phyloP scores from a whole-genome alignment of 352 stramenopile genomes.

The Phytophthora podocarpi region DNA sequence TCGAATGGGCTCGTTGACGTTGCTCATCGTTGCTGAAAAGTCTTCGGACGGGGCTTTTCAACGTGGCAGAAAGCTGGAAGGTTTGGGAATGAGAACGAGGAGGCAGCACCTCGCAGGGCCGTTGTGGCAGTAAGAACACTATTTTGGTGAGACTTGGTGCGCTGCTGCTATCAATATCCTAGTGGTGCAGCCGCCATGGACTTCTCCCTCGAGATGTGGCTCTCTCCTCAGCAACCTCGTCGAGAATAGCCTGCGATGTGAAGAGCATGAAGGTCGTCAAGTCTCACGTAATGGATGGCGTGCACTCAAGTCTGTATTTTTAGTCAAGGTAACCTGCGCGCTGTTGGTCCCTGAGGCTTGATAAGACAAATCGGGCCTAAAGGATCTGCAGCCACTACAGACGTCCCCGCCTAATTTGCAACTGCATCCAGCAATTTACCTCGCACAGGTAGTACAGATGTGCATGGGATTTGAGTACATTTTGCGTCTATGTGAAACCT shows the following conservation, averaged over 20 bases:
- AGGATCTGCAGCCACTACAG: background rate
- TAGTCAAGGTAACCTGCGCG: too few relatives aligned
- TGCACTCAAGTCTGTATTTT: conserved; percentile 5
- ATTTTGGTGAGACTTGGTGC: conserved; percentile 25
- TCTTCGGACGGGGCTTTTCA: conserved; percentile 3
- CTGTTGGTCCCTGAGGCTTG: too few relatives aligned
- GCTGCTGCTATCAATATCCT: conserved; percentile 27
- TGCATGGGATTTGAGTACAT: too few relatives aligned
- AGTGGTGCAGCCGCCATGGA: conserved; percentile 16
- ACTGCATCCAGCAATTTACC: too few relatives aligned
- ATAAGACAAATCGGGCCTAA: background rate
- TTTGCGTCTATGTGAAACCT: too few relatives aligned
- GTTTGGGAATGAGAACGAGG: conserved; percentile 30
- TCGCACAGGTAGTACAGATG: too few relatives aligned
- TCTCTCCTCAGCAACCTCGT: too few relatives aligned
- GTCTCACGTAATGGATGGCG: background rate
- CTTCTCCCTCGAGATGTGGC: background rate
- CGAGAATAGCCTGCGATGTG: background rate
- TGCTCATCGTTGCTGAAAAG: conserved; percentile 31
- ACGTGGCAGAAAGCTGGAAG: conserved; percentile 31
- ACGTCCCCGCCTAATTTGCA: too few relatives aligned
- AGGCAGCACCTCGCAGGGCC: conserved; percentile 1
- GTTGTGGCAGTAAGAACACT: conserved; percentile 12
- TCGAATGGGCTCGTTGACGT: conserved; percentile 36
- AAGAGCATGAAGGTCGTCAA: background rate